phyloP scores from a whole-genome alignment of 2,329 filamentous ascomycete species.

The Corinectria fuckeliana region DNA sequence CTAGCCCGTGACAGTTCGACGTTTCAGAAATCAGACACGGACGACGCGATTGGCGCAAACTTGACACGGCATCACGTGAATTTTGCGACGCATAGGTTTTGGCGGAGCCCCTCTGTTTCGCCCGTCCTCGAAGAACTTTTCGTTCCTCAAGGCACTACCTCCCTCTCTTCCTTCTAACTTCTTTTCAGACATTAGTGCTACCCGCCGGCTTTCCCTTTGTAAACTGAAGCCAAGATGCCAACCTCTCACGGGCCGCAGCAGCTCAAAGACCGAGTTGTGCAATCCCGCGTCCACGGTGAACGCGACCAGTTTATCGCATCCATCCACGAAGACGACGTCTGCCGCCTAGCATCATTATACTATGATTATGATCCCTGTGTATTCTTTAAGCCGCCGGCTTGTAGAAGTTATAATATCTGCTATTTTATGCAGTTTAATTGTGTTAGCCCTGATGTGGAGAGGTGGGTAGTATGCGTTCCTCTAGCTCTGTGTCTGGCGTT shows the following conservation, averaged over 20 bases:
- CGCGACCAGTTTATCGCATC: conserved; percentile 18
- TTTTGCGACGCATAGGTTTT: too few species aligned
- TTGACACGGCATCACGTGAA: too few species aligned
- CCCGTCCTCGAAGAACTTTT: too few species aligned
- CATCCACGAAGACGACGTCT: conserved; percentile 11
- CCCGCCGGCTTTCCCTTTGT: background rate
- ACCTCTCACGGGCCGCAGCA: background rate
- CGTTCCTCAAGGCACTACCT: too few species aligned
- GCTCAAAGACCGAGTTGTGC: background rate
- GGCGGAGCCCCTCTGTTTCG: too few species aligned
- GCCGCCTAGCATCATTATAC: too few species aligned
- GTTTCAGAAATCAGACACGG: too few species aligned
- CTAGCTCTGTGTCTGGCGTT: conserved; percentile 10
- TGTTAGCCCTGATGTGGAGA: background rate
- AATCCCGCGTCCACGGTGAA: conserved; percentile 5
- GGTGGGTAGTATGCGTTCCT: conserved; percentile 26
- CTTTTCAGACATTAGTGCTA: background rate
- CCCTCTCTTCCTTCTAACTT: background rate
- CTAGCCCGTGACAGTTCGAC: too few species aligned
- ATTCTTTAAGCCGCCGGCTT: conserved; percentile 4
- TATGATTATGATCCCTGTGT: too few species aligned
- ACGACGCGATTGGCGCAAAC: too few species aligned
- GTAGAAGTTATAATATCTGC: conserved; percentile 29
- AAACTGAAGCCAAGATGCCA: background rate
- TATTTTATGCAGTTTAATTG: conserved; percentile 27